phyloP scores from a whole-genome alignment of 2,329 filamentous ascomycete genomes.

The Magnaporthiopsis poae region DNA sequence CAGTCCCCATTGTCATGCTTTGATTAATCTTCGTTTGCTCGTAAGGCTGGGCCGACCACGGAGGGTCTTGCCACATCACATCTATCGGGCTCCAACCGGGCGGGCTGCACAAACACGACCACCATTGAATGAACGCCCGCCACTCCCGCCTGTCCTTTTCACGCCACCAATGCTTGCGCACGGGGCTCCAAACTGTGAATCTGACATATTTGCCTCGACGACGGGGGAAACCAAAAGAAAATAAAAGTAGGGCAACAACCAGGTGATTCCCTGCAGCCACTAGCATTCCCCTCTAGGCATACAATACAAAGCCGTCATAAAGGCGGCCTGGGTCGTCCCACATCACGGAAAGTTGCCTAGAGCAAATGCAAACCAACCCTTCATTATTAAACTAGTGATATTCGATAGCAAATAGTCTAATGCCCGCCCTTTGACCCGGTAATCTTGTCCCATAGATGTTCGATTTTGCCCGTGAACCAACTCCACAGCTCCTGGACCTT shows the following conservation, averaged over 20 bases:
- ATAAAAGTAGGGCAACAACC: too few relatives aligned
- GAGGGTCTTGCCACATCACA: neutral
- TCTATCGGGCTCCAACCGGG: neutral
- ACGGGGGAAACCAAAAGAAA: too few relatives aligned
- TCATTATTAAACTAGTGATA: neutral
- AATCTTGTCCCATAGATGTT: conserved; percentile 36
- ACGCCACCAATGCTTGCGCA: too few relatives aligned
- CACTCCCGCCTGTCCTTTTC: neutral
- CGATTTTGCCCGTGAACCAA: conserved; percentile 41
- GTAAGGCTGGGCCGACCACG: neutral
- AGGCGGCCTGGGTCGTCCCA: too few relatives aligned
- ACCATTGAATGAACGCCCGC: neutral
- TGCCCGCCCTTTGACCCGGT: conserved; percentile 13
- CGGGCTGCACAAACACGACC: neutral
- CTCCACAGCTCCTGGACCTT: conserved; percentile 35
- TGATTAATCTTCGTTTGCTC: neutral
- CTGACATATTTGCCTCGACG: too few relatives aligned
- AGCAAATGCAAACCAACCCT: neutral
- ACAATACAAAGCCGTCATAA: too few relatives aligned
- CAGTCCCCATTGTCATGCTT: neutral
- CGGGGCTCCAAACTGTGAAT: too few relatives aligned
- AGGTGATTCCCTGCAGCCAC: too few relatives aligned
- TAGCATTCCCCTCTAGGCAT: neutral
- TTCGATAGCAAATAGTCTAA: neutral
- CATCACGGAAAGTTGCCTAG: too few relatives aligned